Base-by-base conservation (phyloP, 2,329 filamentous ascomycete genomes). In the Trichoderma oligosporum region DNA sequence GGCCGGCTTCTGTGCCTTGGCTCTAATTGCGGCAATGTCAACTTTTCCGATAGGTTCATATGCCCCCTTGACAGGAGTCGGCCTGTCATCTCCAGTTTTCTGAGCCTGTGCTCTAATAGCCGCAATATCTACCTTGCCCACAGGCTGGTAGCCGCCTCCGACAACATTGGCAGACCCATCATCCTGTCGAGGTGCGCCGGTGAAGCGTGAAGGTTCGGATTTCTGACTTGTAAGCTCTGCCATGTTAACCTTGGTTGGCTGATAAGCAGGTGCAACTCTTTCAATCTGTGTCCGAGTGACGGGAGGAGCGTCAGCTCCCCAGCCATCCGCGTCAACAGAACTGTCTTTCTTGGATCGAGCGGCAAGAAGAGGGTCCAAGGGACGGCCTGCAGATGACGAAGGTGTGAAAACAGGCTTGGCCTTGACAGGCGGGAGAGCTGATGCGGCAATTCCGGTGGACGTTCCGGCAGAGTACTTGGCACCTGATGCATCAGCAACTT, bases 11-110 rank as follows among this genome's bases (percentile, higher is more conserved):
- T 94, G 89, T 5, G 91, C 87, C 72, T 84, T 87, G 20, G 93
- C 87, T 62, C 90, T 85, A 68, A 99, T 97, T 20, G 93, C 92
- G 41, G 90, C 90, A 72, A 99, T 97, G 65, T 99, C 94, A 8
- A 99, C 93, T 75, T 97, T 97, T 45, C 94, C 94, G 18, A 97
- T 80, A 2, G 94, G 94, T 72, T 97, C 89, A 68, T 99, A 99
- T 22, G 92, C 83, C 39, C 94, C 94, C 74, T 96, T 97, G 18
- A 97, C 89, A 4, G 85, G 82, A 1, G 87, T 83, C 3, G 94
- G 94, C 56, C 91, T 82, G 64, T 96, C 88, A 67, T 97, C 91
- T 44, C 81, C 81, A 72, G 71, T 78, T 66, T 78, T 86, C 77
- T 79, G 86, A 68, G 74, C 91, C 77, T 82, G 90, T 70, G 79